These are phyloP conservation scores for Chaetomium olivaceum DNA, from an alignment of 2,329 filamentous ascomycete genomes.

Conservation along the genomic window DNA sequence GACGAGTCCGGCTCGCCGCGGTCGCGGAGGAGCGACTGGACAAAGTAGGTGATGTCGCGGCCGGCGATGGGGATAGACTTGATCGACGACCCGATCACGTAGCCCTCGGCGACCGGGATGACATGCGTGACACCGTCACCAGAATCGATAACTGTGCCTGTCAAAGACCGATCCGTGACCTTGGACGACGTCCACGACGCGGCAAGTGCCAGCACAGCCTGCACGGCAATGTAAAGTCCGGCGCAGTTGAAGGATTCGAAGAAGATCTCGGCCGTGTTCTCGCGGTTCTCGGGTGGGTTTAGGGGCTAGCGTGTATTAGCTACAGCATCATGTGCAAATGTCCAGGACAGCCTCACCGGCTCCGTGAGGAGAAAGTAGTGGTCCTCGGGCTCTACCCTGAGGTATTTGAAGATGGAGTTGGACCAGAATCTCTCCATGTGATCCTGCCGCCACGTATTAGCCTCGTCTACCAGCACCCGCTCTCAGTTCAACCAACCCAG, in stretches of 20 bases:
- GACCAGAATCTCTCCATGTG: conserved; percentile 99
- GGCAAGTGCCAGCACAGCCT: conserved; percentile 92
- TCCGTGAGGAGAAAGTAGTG: conserved; percentile 98
- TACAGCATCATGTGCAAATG: not conserved
- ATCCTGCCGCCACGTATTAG: conserved; percentile 58
- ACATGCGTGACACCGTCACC: conserved; percentile 99
- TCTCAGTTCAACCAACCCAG: conserved; percentile 65
- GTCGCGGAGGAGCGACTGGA: conserved; percentile 92
- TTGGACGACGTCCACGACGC: conserved; percentile 99
- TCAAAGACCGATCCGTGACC: conserved; percentile 92
- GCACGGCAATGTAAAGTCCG: conserved; percentile 96
- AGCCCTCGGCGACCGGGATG: conserved; percentile 96
- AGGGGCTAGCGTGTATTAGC: conserved; percentile 64
- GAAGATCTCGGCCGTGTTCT: conserved; percentile 99
- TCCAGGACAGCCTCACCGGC: conserved; percentile 58
- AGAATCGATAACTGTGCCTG: conserved; percentile 96
- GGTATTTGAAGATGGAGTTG: conserved; percentile 99
- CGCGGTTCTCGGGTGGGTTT: conserved; percentile 97
- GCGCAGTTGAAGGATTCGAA: conserved; percentile 99
- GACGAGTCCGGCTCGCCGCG: conserved; percentile 95
- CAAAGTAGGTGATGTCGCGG: conserved; percentile 98
- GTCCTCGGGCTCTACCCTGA: conserved; percentile 96
- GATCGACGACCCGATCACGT: conserved; percentile 98
- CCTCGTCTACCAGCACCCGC: not conserved
- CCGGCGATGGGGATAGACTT: conserved; percentile 98